Evolutionary conservation across 2,329 filamentous ascomycete species (phyloP), one percentile per base, ranked within the genome.

Genomic region (Ustilaginoidea virens): DNA sequence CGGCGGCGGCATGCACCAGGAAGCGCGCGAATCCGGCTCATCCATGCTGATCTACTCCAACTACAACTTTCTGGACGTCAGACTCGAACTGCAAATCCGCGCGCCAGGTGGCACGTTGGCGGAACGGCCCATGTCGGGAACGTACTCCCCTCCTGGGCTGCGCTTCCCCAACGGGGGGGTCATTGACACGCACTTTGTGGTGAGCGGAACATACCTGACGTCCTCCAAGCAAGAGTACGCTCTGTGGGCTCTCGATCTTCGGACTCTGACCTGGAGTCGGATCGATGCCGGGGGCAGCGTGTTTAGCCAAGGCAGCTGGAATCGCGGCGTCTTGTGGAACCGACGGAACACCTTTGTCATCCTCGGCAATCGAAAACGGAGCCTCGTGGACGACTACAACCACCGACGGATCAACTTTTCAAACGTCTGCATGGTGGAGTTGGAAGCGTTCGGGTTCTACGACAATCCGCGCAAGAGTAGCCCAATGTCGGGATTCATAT

Each of bases 171-270:
- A 94, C 38, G 90, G 90, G 17, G 90, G 86, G 23, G 74, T 98
- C 27, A 87, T 96, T 39, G 87, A 93, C 51, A 87, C 83, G 5
- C 81, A 94, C 49, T 96, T 98, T 45, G 85, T 98, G 24, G 87
- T 98, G 14, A 94, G 86, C 47, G 90, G 90, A 17, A 98, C 90
- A 0, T 96, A 96, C 48, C 66, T 98, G 33, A 98, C 90, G 0
- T 94, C 87, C 1, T 94, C 87, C 2, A 96, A 94, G 55, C 87
- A 96, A 48, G 90, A 98, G 51, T 98, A 96, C 53, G 87, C 90
- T 0, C 63, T 98, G 2, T 98, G 90, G 90, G 87, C 90, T 2
- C 58, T 98, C 27, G 86, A 98, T 46, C 56, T 98, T 32, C 74
- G 78, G 33, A 90, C 77, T 1, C 58, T 98, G 30, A 90, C 80